These are phyloP conservation scores for Tolypocladium capitatum DNA, from an alignment of 2,329 filamentous ascomycete genomes.

Conservation along the genomic window DNA sequence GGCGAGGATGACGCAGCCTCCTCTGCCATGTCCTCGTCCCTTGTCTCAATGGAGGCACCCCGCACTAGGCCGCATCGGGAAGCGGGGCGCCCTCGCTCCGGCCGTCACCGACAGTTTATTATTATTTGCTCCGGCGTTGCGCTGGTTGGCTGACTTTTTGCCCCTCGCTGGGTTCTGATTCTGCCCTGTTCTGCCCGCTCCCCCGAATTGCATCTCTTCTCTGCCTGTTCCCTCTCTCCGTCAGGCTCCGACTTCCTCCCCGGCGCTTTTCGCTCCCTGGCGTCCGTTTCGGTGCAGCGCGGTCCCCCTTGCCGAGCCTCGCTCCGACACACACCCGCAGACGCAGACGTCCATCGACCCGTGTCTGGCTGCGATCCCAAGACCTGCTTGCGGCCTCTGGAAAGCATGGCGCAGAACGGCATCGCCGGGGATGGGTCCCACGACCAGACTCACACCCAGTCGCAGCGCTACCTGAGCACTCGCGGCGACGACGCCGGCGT, in stretches of 20 bases:
- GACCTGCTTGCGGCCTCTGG: slow-evolving; percentile 3
- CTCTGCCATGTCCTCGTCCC: too few relatives aligned
- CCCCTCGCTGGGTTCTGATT: not conserved
- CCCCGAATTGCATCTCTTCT: not conserved
- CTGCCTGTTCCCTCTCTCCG: not conserved
- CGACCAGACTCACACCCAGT: slow-evolving; percentile 24
- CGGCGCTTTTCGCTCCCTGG: not conserved
- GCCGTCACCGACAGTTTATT: not conserved
- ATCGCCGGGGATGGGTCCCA: slow-evolving; percentile 19
- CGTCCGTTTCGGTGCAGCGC: not conserved
- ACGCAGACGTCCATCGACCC: not conserved
- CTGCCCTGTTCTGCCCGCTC: not conserved
- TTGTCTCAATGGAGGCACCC: slow-evolving; percentile 12
- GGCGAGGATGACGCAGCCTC: too few relatives aligned
- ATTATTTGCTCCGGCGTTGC: too few relatives aligned
- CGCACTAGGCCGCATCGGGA: slow-evolving; percentile 15
- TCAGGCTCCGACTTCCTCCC: not conserved
- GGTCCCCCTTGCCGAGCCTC: not conserved
- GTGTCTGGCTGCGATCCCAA: not conserved
- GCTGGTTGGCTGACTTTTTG: not conserved
- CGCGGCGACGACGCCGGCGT: slow-evolving; percentile 36
- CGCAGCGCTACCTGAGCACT: slow-evolving; percentile 38
- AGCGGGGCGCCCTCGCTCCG: slow-evolving; percentile 7
- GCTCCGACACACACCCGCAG: not conserved
- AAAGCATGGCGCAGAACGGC: slow-evolving; percentile 28